Evolutionary conservation across 2,329 filamentous ascomycete genomes (phyloP), one percentile per base, ranked within the genome.

Genomic region (Diaporthe batatas): DNA sequence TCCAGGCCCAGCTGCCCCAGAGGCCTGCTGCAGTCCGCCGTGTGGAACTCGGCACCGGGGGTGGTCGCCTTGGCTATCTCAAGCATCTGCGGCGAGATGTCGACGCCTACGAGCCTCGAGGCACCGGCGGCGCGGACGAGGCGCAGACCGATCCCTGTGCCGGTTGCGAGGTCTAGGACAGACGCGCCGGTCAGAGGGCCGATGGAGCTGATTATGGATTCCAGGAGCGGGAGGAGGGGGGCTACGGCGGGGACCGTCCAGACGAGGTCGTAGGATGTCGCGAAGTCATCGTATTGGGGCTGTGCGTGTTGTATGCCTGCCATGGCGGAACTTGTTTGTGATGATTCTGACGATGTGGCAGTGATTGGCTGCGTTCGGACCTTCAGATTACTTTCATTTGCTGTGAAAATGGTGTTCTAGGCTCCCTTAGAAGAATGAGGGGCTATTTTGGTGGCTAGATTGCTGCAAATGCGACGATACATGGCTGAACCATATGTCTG

Each of bases 91-190:
- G 29, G 32, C 3, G 62, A 67, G 32, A 67, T 53, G 47, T 67
- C 62, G 32, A 67, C 62, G 2, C 62, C 62, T 14, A 39, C 62
- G n/a, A 67, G 62, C 62, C 25, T 67, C n/a, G 62, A 25, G 8
- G 62, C 62, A 1, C 62, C 62, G 0, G 21, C 12, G 6, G 62
- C 23, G 32, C 44, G 32, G 3, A 25, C 18, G 2, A 67, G 32
- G n/a, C 62, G 62, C 32, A 67, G 47, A 14, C 62, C 62, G 14
- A 67, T 67, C 2, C 62, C 62, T 21, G 62, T 67, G n/a, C 62
- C 62, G 12, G 47, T 53, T 12, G 62, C 62, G 12, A 67, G 62
- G 3, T 67, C 62, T n/a, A 67, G 12, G 7, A 67, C 47, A 1
- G 62, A 67, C 5, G 62, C 36, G n/a, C 47, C 62, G 47, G 21